Conservation (phyloP, 306 rosid genomes). For the Inga leiocalycina region DNA sequence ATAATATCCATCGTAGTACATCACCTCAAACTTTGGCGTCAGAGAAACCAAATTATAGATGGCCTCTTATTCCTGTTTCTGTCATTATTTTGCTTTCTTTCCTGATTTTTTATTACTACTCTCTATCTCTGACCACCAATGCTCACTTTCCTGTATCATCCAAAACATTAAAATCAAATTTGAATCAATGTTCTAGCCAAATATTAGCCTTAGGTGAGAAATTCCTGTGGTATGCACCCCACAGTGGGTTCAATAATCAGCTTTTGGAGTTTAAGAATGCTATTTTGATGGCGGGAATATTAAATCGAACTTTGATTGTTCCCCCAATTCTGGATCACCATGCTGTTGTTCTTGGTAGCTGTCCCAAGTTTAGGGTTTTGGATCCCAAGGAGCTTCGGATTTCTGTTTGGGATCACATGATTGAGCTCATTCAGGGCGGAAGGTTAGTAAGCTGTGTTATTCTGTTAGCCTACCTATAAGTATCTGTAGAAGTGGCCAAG, state of each 20-base stretch:
- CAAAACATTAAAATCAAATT: constrained; percentile 6
- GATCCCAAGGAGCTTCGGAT: constrained; percentile 56
- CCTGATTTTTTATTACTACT: constrained; percentile 45
- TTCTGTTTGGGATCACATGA: constrained; percentile 64
- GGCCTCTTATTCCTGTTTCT: constrained; percentile 44
- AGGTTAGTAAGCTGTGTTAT: neutral
- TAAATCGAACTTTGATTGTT: constrained; percentile 80
- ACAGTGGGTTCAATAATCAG: constrained; percentile 93
- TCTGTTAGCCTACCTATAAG: neutral
- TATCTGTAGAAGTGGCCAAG: neutral
- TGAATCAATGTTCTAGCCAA: constrained; percentile 49
- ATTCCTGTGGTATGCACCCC: constrained; percentile 85
- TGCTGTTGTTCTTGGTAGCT: constrained; percentile 83
- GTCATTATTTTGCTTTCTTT: constrained; percentile 37
- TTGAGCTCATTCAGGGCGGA: neutral
- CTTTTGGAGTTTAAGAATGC: constrained; percentile 80
- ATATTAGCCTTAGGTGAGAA: constrained; percentile 42
- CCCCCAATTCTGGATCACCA: constrained; percentile 90
- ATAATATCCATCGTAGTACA: constrained; percentile 35
- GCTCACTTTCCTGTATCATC: constrained; percentile 30
- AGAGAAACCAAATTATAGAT: constrained; percentile 43
- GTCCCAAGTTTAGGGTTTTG: constrained; percentile 78
- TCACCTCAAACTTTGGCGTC: constrained; percentile 44
- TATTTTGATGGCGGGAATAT: constrained; percentile 61
- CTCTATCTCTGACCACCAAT: constrained; percentile 35